Conservation (phyloP, 441 rosid species). For the Lagerstroemia fauriei region DNA sequence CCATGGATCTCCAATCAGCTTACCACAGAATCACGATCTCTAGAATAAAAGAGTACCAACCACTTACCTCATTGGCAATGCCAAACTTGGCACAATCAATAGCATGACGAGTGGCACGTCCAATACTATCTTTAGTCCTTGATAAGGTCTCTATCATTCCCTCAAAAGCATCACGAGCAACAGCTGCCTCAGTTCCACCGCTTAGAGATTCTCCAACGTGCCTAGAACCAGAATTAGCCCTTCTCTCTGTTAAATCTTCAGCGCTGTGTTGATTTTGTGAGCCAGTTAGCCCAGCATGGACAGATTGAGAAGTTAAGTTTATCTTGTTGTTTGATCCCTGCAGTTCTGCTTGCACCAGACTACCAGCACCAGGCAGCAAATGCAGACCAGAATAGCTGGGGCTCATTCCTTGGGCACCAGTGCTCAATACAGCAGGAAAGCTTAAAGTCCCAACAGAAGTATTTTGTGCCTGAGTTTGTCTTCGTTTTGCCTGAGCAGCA, state of each 20-base stretch:
- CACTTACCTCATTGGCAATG: conserved; percentile 86
- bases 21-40: not conserved
- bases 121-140: conserved; percentile 96
- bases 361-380: conserved; percentile 44
- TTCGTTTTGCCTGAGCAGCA: conserved; percentile 96
- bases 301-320: conserved; percentile 56
- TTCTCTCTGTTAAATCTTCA: conserved; percentile 76
- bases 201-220: conserved; percentile 76
- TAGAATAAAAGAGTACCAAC: not conserved
- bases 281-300: conserved; percentile 49
- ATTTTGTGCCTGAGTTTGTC: conserved; percentile 70
- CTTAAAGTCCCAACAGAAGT: conserved; percentile 49
- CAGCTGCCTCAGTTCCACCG: conserved; percentile 95
- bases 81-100: conserved; percentile 98
- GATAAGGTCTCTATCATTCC: conserved; percentile 99
- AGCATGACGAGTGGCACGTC: conserved; percentile 98
- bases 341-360: conserved; percentile 43
- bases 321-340: conserved; percentile 44
- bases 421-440: conserved; percentile 43
- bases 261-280: conserved; percentile 49
- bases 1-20: not conserved
- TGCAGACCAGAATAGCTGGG: conserved; percentile 58
- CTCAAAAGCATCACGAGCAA: conserved; percentile 98
- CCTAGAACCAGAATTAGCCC: conserved; percentile 67
- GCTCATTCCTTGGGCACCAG: conserved; percentile 54